Conservation (phyloP, 495 filamentous ascomycete genomes). For the Amorphotheca resinae region DNA sequence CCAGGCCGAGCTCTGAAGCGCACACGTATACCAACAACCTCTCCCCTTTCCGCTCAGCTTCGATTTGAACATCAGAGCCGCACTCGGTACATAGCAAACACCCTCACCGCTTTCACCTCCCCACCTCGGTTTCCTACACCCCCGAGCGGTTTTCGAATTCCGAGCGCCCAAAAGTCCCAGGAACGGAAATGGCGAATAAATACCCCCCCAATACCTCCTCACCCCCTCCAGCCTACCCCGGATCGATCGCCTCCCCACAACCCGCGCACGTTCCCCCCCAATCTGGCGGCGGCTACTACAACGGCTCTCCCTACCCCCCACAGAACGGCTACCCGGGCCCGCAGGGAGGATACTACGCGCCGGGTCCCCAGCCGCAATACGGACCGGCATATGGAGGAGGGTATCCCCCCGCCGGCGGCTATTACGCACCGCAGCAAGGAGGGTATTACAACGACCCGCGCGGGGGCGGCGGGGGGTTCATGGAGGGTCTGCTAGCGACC, state of each 20-base stretch:
- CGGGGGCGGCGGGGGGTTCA: slow-evolving; percentile 7
- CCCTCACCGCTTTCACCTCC: too few species aligned
- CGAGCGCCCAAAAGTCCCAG: too few species aligned
- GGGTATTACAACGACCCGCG: slow-evolving; percentile 11
- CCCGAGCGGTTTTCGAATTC: too few species aligned
- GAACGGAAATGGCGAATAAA: background rate
- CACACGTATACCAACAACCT: too few species aligned
- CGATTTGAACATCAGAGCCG: too few species aligned
- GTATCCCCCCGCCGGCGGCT: background rate
- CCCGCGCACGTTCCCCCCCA: slow-evolving; percentile 8
- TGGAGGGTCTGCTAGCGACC: slow-evolving; percentile 12
- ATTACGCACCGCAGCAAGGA: slow-evolving; percentile 15
- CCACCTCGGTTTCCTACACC: too few species aligned
- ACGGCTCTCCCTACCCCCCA: slow-evolving; percentile 1
- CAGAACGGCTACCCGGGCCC: slow-evolving; percentile 2
- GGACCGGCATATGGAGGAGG: slow-evolving; percentile 12
- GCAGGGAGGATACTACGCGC: slow-evolving; percentile 10
- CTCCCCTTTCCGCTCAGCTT: too few species aligned
- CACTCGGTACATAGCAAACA: too few species aligned
- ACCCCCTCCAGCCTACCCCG: slow-evolving; percentile 8
- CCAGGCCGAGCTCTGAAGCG: too few species aligned
- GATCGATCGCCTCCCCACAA: slow-evolving; percentile 5
- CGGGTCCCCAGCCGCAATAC: slow-evolving; percentile 1
- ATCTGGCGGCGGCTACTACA: background rate
- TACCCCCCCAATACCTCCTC: slow-evolving; percentile 1